Conservation (phyloP, 1,284 basidiomycete species). For the Marasmius fiardii region DNA sequence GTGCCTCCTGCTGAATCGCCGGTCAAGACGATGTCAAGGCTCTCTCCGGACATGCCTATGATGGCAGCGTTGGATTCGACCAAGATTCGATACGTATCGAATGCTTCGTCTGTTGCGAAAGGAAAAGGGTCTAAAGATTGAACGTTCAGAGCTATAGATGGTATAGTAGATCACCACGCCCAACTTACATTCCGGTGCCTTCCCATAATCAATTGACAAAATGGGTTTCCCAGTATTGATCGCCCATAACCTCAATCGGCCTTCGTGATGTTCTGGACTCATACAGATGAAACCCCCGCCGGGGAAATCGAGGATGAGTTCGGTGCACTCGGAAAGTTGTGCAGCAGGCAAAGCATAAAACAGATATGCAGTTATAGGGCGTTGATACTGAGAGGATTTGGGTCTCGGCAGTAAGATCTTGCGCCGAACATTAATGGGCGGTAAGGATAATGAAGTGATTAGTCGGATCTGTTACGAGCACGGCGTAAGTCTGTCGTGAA, state of each 20-base stretch:
- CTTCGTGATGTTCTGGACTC: conserved; percentile 94
- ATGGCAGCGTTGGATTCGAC: conserved; percentile 77
- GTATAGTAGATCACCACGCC: background rate
- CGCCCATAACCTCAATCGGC: conserved; percentile 86
- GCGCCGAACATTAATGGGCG: conserved; percentile 64
- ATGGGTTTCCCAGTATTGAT: conserved; percentile 78
- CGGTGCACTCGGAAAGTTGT: conserved; percentile 67
- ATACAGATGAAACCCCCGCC: conserved; percentile 97
- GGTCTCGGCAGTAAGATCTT: conserved; percentile 85
- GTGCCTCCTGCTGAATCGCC: conserved; percentile 94
- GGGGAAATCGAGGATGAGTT: conserved; percentile 89
- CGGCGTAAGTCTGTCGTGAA: conserved; percentile 1
- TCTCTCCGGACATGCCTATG: conserved; percentile 85
- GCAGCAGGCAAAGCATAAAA: conserved; percentile 77
- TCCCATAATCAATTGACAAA: conserved; percentile 90
- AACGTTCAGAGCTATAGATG: background rate
- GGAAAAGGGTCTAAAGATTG: conserved; percentile 82
- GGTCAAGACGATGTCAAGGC: conserved; percentile 72
- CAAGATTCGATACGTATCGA: conserved; percentile 84
- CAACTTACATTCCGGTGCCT: conserved; percentile 90
- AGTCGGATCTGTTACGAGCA: conserved; percentile 57
- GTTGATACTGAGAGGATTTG: conserved; percentile 67
- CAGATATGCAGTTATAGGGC: conserved; percentile 82
- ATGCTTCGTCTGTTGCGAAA: conserved; percentile 92
- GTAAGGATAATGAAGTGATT: conserved; percentile 49